Evolutionary conservation across 1,284 basidiomycete genomes (phyloP), one percentile per base, ranked within the genome.

Genomic region (Neolentinus lepideus): DNA sequence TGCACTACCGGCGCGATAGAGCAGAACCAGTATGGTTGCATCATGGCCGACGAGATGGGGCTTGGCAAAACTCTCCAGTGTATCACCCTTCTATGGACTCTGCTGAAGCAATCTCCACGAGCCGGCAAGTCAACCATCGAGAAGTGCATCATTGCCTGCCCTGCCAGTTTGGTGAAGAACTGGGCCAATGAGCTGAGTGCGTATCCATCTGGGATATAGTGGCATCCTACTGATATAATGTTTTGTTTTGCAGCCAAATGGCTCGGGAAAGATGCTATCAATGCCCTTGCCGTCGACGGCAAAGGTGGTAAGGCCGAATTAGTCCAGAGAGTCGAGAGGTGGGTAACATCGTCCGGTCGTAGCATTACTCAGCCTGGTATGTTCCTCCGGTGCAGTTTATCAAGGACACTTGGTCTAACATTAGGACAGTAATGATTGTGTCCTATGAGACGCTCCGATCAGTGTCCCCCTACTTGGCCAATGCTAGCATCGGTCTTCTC

Each of bases 1-100:
- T 96, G 94, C 67, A 88, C 94, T 8, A 98, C 93, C 0, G 97
- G 95, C 1, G 90, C 97, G 84, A 73, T 95, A 52, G 90, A 90
- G 25, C 85, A 94, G 53, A 91, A 93, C 62, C 94, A 96, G 56
- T 94, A 94, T 64, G 96, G 96, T 0, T 98, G 94, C 65, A 99
- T 99, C 67, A 95, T 99, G 90, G 96, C 97, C 0, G 96, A 99
- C 67, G 96, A 98, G 72, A 99, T 99, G 96, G 96, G 97, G 66
- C 83, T 96, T 22, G 92, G 93, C 25, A 96, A 96, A 73, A 98
- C 95, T 3, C 77, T 99, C 6, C 96, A 99, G 68, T 99, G 97
- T 66, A 99, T 99, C 59, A 81, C 96, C 0, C 81, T 99, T 24
- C 75, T 99, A 63, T 99, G 94, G 93, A 98, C 96, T 0, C 71